Conservation (phyloP, 225 moss, liverwort and hornwort genomes). For the Ulota crispa region DNA sequence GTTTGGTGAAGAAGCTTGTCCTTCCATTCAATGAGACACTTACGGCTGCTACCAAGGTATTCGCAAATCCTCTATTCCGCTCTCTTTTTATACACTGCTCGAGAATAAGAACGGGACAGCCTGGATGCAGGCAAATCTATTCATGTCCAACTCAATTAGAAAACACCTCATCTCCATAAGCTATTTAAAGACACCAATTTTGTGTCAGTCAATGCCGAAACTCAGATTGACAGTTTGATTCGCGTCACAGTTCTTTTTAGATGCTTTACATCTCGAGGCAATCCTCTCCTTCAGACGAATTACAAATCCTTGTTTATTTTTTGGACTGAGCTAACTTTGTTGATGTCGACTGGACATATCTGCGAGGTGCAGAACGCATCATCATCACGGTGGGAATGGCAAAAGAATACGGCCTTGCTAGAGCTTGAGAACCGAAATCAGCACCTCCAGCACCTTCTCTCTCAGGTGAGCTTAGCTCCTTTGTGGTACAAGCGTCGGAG, state of each 20-base stretch:
- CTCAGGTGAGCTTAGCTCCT: slow-evolving; percentile 41
- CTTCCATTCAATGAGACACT: slow-evolving; percentile 74
- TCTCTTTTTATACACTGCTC: slow-evolving; percentile 11
- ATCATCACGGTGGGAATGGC: slow-evolving; percentile 91
- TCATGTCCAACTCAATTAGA: not conserved
- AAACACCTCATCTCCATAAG: not conserved
- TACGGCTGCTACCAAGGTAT: slow-evolving; percentile 50
- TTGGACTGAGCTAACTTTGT: slow-evolving; percentile 9
- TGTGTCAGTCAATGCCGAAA: not conserved
- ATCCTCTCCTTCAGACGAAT: not conserved
- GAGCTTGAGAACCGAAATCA: slow-evolving; percentile 88
- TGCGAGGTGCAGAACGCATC: slow-evolving; percentile 40
- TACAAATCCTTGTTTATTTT: slow-evolving; percentile 6
- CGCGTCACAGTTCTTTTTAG: not conserved
- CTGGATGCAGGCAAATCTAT: not conserved
- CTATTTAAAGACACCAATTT: not conserved
- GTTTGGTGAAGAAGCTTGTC: slow-evolving; percentile 73
- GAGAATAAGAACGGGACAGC: not conserved
- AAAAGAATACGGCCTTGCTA: slow-evolving; percentile 80
- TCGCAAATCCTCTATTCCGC: not conserved
- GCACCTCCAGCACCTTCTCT: slow-evolving; percentile 60
- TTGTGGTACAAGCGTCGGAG: not conserved
- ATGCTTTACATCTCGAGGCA: not conserved
- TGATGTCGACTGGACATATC: slow-evolving; percentile 11
- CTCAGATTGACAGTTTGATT: not conserved